Evolutionary conservation across 306 rosid genomes (phyloP).

Genomic region (Spatholobus suberectus): DNA sequence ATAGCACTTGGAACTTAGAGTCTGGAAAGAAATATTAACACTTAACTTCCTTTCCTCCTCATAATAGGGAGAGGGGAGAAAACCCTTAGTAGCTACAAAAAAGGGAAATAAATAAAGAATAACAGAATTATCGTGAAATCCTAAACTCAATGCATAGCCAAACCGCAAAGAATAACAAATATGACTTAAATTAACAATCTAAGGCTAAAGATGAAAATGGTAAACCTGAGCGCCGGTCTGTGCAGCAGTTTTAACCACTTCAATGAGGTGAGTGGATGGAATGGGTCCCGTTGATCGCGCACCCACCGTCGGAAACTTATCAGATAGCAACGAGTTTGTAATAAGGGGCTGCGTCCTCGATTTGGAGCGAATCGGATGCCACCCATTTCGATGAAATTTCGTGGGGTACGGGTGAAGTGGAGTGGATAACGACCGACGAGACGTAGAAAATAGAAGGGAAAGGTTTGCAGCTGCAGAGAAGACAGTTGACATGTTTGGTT

Average conservation of each 20-base stretch:
- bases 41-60: background rate
- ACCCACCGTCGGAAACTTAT: conserved; percentile 62
- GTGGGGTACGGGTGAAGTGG: background rate
- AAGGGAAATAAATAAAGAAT: background rate
- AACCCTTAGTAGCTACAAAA: background rate
- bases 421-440: conserved; percentile 35
- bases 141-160: background rate
- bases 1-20: background rate
- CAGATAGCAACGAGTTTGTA: conserved; percentile 61
- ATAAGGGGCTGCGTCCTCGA: conserved; percentile 32
- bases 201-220: background rate
- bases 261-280: conserved; percentile 63
- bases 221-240: conserved; percentile 93
- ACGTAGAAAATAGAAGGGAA: conserved; percentile 43
- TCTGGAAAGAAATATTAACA: background rate
- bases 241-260: conserved; percentile 88
- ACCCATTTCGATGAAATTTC: conserved; percentile 46
- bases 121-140: background rate
- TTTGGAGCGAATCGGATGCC: conserved; percentile 39
- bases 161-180: background rate
- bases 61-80: background rate
- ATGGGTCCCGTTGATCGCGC: conserved; percentile 75
- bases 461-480: conserved; percentile 54
- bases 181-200: background rate
- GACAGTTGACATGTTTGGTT: conserved; percentile 48